These are phyloP conservation scores for Camelina sativa DNA, from an alignment of 345 rosid species.

Conservation along the genomic window DNA sequence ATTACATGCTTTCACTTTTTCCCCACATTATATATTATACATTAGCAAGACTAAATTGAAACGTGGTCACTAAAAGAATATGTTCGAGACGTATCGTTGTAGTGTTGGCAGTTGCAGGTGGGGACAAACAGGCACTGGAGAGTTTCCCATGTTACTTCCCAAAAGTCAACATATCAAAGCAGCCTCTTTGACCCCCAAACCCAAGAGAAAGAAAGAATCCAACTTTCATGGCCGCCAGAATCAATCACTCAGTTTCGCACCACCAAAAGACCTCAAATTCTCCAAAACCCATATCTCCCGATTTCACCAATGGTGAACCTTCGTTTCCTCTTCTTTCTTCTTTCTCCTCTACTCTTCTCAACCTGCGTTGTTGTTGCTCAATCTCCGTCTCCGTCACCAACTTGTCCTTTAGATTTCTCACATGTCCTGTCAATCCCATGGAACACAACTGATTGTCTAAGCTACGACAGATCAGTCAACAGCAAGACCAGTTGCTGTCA, in stretches of 20 bases:
- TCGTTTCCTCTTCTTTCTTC: neutral
- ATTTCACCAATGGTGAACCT: constrained; percentile 24
- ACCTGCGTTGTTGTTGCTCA: constrained; percentile 21
- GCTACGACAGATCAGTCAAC: constrained; percentile 33
- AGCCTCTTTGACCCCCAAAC: constrained; percentile 41
- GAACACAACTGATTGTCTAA: constrained; percentile 61
- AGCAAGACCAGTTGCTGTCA: constrained; percentile 53
- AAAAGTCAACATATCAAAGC: constrained; percentile 35
- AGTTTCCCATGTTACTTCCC: constrained; percentile 38
- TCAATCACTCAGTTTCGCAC: constrained; percentile 21
- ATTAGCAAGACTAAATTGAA: neutral
- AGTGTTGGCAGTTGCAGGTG: constrained; percentile 37
- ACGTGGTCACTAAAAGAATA: constrained; percentile 1
- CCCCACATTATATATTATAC: neutral
- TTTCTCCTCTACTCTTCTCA: constrained; percentile 26
- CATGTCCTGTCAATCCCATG: constrained; percentile 70
- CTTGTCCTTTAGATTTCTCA: constrained; percentile 70
- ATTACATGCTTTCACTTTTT: neutral
- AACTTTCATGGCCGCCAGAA: constrained; percentile 18
- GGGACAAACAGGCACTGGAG: constrained; percentile 2
- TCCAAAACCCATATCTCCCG: constrained; percentile 14
- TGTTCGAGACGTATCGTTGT: neutral
- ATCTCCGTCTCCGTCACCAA: constrained; percentile 27
- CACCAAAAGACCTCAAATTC: constrained; percentile 11
- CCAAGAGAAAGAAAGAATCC: constrained; percentile 4